Base-by-base conservation (phyloP, 805 yeast genomes). In the Metschnikowia borealis region DNA sequence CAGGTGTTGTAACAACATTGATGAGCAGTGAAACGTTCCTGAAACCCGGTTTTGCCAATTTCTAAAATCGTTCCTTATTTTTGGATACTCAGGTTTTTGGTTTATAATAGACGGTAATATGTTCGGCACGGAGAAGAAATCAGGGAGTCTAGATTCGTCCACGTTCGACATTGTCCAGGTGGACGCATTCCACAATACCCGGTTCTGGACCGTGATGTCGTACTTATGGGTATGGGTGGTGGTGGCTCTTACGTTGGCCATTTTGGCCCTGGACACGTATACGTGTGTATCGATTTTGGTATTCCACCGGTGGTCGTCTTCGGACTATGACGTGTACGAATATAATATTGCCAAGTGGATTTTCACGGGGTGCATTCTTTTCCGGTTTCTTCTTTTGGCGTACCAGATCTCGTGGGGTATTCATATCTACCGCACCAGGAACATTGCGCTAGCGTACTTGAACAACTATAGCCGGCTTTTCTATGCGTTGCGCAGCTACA, bases 311-410 rank as follows among this genome's bases (percentile, higher is more conserved):
- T 85, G 92, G 92, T 75, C 84, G 3, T 74, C 81, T 4, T 66
- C 73, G 40, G 76, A 78, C 47, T 69, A 68, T 51, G 59, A 69
- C 51, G 74, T 75, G 3, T 74, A 72, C 57, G 74, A 78, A 59
- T 62, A 81, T 77, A 50, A 78, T 74, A 51, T 80, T 71, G 78
- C 78, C 50, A 73, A 71, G 61, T 86, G 92, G 92, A 68, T 86
- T n/a, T 86, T 85, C 62, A 81, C 86, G 1, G 88, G 85, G 3
- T 89, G 96, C 64, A 89, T 89, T 52, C 75, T 89, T 11, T 78
- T 87, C 48, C 85, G 92, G 8, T 71, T 87, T 44, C 66, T 78
- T 3, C 68, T 86, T 23, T 59, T 85, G 45, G 54, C 82, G 1
- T 82, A 82, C 67, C 85, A 83, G 47, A 70, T 79, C 61, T 57